Base-by-base conservation (phyloP, 352 stramenopile species). In the Albugo candida region DNA sequence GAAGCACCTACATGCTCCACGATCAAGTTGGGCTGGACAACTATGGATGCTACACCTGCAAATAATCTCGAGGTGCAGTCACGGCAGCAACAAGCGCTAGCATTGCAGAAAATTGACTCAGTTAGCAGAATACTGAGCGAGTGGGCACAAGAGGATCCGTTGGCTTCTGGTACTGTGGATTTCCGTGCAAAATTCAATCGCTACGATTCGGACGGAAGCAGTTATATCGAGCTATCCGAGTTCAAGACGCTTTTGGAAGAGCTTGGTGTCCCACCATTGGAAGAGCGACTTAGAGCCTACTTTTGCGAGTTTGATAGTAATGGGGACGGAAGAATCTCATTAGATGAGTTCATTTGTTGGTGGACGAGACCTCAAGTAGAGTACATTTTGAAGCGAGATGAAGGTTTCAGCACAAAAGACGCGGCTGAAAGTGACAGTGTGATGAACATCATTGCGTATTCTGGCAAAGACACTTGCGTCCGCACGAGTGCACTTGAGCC, bases 271-370 rank as follows among this genome's bases (percentile, higher is more conserved):
- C 51, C 72, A 1, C 63, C 72, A 1, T 87, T 76, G 6, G 65
- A 67, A 11, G 84, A 94, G 51, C 73, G 79, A 17, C 65, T 95
- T 27, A 64, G 65, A 16, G 65, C 73, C n/a, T 93, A 92, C 39
- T 66, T 93, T 49, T 61, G 63, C 27, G 76, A 77, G 40, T 87
- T 95, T 27, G 82, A 93, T 41, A 57, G 60, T 4, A 67, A 93
- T 52, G 56, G 62, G 12, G 76, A 93, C 52, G 83, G 79, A 45
- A 76, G 70, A 43, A 77, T 96, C 34, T 88, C 74, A 27, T 92
- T 87, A 41, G 38, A 67, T 1, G 77, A 95, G 54, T 95, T 96
- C 45, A 73, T 70, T 35, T 53, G 58, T 14, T 95, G 86, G 84
- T 96, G 86, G 86, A 83, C 59, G 42, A 63, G 69, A 5, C 53